Evolutionary conservation across 768 basidiomycete genomes (phyloP).

Genomic region (Hericium rajendrae): DNA sequence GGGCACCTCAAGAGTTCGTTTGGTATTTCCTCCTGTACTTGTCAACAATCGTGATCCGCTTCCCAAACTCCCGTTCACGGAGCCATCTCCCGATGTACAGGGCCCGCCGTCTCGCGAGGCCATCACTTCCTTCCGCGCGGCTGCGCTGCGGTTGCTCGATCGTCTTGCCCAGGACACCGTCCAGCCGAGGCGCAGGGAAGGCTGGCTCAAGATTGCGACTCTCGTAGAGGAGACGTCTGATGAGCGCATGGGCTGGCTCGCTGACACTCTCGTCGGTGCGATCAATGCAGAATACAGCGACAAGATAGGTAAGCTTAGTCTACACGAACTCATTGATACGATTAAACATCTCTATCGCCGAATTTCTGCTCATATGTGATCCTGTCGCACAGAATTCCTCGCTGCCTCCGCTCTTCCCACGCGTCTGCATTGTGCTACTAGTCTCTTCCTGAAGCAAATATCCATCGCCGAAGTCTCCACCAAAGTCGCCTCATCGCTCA

Average conservation of each 20-base stretch:
- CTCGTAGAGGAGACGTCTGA: conserved; percentile 68
- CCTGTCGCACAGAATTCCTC: conserved; percentile 40
- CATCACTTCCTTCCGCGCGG: conserved; percentile 59
- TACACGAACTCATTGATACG: not conserved
- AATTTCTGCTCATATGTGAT: not conserved
- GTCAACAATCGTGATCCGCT: conserved; percentile 30
- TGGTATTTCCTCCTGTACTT: conserved; percentile 39
- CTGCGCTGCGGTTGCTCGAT: conserved; percentile 59
- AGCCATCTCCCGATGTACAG: conserved; percentile 27
- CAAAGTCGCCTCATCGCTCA: conserved; percentile 72
- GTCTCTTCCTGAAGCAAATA: conserved; percentile 63
- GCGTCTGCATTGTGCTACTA: conserved; percentile 57
- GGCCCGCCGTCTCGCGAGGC: conserved; percentile 40
- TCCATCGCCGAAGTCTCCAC: conserved; percentile 75
- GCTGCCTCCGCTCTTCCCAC: conserved; percentile 48
- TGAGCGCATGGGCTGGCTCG: conserved; percentile 61
- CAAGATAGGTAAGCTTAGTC: conserved; percentile 46
- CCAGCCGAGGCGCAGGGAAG: conserved; percentile 44
- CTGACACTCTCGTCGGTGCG: conserved; percentile 62
- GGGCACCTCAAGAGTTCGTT: conserved; percentile 57
- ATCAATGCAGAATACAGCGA: conserved; percentile 59
- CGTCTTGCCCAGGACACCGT: conserved; percentile 38
- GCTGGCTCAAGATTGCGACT: conserved; percentile 55
- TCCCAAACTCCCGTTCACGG: conserved; percentile 16
- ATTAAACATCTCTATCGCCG: not conserved